Conservation (phyloP, 495 filamentous ascomycete genomes). For the Xylaria longipes region DNA sequence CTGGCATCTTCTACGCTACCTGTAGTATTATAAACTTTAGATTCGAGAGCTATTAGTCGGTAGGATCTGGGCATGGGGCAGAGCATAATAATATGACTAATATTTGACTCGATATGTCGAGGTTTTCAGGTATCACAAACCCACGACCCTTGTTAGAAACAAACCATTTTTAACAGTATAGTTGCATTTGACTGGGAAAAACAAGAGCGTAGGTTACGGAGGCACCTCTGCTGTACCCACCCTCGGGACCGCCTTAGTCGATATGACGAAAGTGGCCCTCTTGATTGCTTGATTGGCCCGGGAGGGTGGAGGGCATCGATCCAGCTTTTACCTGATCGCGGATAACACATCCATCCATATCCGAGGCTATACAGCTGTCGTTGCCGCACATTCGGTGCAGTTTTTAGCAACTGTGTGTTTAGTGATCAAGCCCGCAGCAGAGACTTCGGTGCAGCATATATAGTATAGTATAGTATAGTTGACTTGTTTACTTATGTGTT, state of each 20-base stretch:
- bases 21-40: background rate
- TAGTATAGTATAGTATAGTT: background rate
- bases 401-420: constrained; percentile 16
- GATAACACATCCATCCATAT: constrained; percentile 20
- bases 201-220: background rate
- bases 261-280: constrained; percentile 8
- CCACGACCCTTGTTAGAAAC: background rate
- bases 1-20: constrained; percentile 3
- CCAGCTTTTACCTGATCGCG: constrained; percentile 24
- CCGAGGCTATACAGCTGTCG: constrained; percentile 10
- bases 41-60: background rate
- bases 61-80: background rate
- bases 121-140: background rate
- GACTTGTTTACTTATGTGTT: background rate
- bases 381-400: background rate
- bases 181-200: background rate
- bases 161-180: background rate
- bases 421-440: background rate
- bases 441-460: background rate
- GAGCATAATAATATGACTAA: background rate
- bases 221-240: background rate
- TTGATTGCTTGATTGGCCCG: constrained; percentile 27
- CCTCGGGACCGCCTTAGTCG: background rate
- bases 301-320: constrained; percentile 15
- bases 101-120: background rate